Percentiles rank a stretch among this genome's conserved stretches.
These are phyloP conservation scores for Astathelohania contejeani DNA, from an alignment of 371 early-diverging fungal genomes.

Conservation along the genomic window DNA sequence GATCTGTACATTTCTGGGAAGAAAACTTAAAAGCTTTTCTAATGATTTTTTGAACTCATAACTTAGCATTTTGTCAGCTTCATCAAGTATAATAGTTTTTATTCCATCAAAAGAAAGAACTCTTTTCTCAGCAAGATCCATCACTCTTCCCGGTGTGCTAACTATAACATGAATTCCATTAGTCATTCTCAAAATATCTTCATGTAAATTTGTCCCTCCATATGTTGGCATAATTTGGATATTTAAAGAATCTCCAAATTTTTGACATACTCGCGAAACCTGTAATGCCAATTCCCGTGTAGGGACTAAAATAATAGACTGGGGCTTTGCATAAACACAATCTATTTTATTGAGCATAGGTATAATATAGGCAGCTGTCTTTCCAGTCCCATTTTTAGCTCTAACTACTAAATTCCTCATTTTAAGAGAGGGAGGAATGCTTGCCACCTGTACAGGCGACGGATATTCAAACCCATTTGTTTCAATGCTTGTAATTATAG, in stretches of 20 bases:
- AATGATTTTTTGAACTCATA: constrained; percentile 85
- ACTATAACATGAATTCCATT: constrained; percentile 73
- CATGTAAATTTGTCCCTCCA: constrained; percentile 85
- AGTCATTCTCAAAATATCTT: constrained; percentile 78
- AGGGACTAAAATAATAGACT: constrained; percentile 65
- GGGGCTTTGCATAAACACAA: not conserved
- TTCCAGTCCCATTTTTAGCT: constrained; percentile 94
- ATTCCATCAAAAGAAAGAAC: constrained; percentile 69
- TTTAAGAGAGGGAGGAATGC: constrained; percentile 81
- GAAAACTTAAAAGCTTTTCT: constrained; percentile 66
- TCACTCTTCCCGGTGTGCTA: constrained; percentile 85
- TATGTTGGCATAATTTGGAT: constrained; percentile 77
- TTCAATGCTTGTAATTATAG: constrained; percentile 87
- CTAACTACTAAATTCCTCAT: constrained; percentile 81
- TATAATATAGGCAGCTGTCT: constrained; percentile 79
- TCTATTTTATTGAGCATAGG: constrained; percentile 74
- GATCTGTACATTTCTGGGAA: constrained; percentile 71
- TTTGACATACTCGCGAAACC: constrained; percentile 48
- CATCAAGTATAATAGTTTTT: constrained; percentile 81
- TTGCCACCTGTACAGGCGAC: constrained; percentile 92
- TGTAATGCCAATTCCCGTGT: constrained; percentile 70
- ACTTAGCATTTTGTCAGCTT: constrained; percentile 86
- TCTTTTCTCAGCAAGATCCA: constrained; percentile 73
- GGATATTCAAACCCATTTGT: constrained; percentile 91
- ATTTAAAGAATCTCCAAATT: constrained; percentile 12